phyloP scores from a whole-genome alignment of 805 yeast species.

The Lachancea quebecensis region DNA sequence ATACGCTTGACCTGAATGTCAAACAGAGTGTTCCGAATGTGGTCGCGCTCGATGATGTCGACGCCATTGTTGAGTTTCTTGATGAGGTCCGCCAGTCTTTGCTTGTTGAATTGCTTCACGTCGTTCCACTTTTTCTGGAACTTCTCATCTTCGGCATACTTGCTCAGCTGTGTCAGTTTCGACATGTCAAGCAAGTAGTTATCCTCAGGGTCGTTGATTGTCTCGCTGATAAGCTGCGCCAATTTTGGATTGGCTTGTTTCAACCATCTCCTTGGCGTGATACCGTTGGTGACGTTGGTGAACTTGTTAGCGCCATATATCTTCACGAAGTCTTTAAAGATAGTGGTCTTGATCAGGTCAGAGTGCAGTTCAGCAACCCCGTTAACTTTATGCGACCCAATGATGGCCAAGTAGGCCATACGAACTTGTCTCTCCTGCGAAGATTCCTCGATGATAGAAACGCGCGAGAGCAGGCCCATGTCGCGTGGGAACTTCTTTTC shows the following conservation, averaged over 20 bases:
- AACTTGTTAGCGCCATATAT: conserved; percentile 78
- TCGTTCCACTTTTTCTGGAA: conserved; percentile 66
- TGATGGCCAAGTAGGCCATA: conserved; percentile 87
- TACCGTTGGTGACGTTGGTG: conserved; percentile 89
- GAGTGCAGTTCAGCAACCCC: conserved; percentile 97
- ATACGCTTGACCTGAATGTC: conserved; percentile 93
- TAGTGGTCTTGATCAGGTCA: conserved; percentile 80
- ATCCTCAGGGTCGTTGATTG: conserved; percentile 53
- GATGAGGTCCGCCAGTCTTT: conserved; percentile 57
- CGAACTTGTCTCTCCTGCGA: conserved; percentile 72
- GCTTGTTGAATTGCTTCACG: conserved; percentile 66
- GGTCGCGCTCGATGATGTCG: conserved; percentile 51
- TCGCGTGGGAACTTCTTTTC: conserved; percentile 73
- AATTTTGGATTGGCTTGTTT: conserved; percentile 85
- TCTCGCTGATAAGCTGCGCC: conserved; percentile 63
- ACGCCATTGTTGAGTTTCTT: conserved; percentile 50
- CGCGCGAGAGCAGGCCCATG: conserved; percentile 51
- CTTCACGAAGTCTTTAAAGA: conserved; percentile 82
- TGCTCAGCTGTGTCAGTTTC: conserved; percentile 57
- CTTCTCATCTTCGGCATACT: conserved; percentile 57
- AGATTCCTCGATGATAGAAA: conserved; percentile 77
- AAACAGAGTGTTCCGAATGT: conserved; percentile 57
- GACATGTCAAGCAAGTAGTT: conserved; percentile 63
- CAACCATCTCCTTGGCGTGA: conserved; percentile 95
- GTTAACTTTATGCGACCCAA: conserved; percentile 88